These are phyloP conservation scores for Metschnikowia henanensis DNA, from an alignment of 805 yeast genomes.

Conservation along the genomic window DNA sequence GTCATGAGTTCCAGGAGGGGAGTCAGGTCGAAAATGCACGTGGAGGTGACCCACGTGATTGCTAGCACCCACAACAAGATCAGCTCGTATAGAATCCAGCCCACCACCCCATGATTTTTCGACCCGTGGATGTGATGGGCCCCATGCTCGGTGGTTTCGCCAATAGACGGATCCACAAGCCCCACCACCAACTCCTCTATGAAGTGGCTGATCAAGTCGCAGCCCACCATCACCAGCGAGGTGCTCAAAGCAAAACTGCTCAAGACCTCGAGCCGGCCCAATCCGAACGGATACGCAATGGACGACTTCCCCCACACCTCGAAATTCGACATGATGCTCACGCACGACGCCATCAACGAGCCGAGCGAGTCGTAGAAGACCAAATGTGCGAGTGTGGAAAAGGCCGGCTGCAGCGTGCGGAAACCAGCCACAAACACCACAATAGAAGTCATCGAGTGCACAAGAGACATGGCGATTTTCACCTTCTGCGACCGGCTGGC, in stretches of 20 bases:
- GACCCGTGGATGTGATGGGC: conserved; percentile 43
- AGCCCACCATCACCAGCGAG: conserved; percentile 85
- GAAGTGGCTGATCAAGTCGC: conserved; percentile 85
- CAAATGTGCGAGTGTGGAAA: conserved; percentile 82
- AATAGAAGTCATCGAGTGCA: conserved; percentile 57
- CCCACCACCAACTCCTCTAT: conserved; percentile 63
- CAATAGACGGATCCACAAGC: conserved; percentile 29
- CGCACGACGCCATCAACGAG: conserved; percentile 64
- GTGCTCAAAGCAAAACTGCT: conserved; percentile 86
- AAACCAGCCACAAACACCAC: conserved; percentile 62
- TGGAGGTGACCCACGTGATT: conserved; percentile 33
- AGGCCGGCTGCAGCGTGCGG: conserved; percentile 52
- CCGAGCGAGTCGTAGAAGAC: conserved; percentile 86
- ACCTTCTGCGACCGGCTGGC: conserved; percentile 57
- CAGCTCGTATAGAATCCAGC: conserved; percentile 33
- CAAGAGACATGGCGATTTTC: conserved; percentile 56
- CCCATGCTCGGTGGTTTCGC: conserved; percentile 25
- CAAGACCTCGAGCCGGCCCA: conserved; percentile 87
- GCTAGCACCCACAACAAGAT: conserved; percentile 22
- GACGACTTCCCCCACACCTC: conserved; percentile 88
- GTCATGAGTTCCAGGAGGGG: conserved; percentile 34
- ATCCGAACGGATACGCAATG: conserved; percentile 85
- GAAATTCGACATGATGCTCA: conserved; percentile 84
- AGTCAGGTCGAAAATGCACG: conserved; percentile 32
- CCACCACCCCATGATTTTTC: conserved; percentile 11